Base-by-base conservation (phyloP, 73 alveolate genomes). In the Paramecium caudatum region DNA sequence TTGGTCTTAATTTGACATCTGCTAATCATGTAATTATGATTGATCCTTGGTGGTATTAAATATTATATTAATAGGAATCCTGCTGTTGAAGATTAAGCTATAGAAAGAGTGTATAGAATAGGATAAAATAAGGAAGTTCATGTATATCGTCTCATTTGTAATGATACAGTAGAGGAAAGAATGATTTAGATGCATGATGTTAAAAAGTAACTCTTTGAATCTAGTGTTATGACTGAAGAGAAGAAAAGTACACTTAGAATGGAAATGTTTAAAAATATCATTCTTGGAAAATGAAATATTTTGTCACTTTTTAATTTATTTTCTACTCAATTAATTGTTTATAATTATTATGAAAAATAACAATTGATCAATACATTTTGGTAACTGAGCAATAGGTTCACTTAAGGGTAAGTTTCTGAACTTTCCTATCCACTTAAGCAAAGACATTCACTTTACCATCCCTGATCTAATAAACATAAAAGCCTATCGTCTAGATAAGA, bases 1-100 rank as follows among this genome's bases (percentile, higher is more conserved):
- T 95, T 19, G 99, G 99, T 30, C 94, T 98, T 50, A 98, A 97
- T 95, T 90, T 98, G 82, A 97, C 97, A 7, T 88, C 96, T 50
- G 99, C 99, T 13, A 94, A 95, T 82, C 96, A 97, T 48, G 99
- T 97, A 12, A 92, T 97, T 21, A 91, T 98, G 95, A 91, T 97
- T 90, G 99, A 98, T 90, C 99, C 98, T 90, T 97, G 98, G 97
- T 98, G 99, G 99, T 97, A 98, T 82, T 17, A 41, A n/a, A 21
- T 27, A 16, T 39, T 74, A 9, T 21, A 41, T 41, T 3, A 41
- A n/a, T 21, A 74, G 93, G 93, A 86, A 86, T 63, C 93, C 93
- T 34, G 93, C 93, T 63, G 78, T 86, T 0, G 93, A 86, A 86
- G 93, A 86, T 30, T 86, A 86, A 23, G 93, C 93, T 1, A 86